Percentiles rank a stretch among this genome's conserved stretches.
Conservation (phyloP, 2,329 filamentous ascomycete genomes). For the Cladorrhinum sp. region DNA sequence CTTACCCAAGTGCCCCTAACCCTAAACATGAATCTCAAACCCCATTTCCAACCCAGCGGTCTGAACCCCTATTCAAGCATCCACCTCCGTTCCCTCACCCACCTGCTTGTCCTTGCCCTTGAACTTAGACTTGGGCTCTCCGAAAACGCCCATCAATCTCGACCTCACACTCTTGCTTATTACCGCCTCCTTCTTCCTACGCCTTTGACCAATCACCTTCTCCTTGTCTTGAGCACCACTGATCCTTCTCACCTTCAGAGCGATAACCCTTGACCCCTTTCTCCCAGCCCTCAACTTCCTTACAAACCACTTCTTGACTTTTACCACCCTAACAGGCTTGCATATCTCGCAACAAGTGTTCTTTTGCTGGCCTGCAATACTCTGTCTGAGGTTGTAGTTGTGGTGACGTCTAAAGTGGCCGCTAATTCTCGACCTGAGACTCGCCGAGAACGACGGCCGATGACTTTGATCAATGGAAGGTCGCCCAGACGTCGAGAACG, state of each 20-base stretch:
- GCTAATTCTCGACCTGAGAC: slow-evolving; percentile 1
- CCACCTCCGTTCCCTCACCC: not conserved
- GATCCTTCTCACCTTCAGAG: slow-evolving; percentile 10
- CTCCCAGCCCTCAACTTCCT: slow-evolving; percentile 16
- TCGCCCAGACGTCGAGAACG: not conserved
- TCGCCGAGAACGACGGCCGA: not conserved
- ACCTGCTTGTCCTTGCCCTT: not conserved
- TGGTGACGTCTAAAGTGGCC: not conserved
- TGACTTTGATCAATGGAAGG: not conserved
- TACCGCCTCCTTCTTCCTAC: not conserved
- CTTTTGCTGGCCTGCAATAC: not conserved
- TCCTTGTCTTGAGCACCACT: slow-evolving; percentile 1
- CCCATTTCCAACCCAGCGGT: no score
- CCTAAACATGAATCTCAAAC: no score
- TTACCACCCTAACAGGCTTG: slow-evolving; percentile 3
- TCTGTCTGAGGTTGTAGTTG: not conserved
- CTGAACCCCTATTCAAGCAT: not conserved
- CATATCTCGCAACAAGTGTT: not conserved
- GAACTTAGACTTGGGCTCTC: not conserved
- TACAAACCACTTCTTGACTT: slow-evolving; percentile 21
- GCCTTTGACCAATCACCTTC: not conserved
- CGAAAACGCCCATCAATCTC: not conserved
- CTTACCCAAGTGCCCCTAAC: no score
- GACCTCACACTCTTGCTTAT: not conserved
- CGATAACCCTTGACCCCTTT: slow-evolving; percentile 17